Evolutionary conservation across 805 yeast species (phyloP), one percentile per base, ranked within the genome.

Genomic region (Zygosaccharomyces kombuchaensis): DNA sequence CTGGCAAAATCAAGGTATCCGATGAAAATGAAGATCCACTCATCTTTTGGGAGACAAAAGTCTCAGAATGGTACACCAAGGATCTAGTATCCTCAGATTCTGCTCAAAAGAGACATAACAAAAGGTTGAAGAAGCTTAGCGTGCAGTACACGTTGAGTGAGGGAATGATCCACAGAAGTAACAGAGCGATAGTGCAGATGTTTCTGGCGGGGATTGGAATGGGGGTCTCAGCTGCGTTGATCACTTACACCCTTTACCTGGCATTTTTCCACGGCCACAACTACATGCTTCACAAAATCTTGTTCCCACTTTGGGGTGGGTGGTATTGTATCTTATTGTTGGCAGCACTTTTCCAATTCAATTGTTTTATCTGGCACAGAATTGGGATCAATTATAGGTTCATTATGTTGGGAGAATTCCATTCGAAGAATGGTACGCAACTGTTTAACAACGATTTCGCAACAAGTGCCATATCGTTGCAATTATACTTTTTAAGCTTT

Each of bases 221-320:
- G 9, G 99, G 98, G 0, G 56, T 82, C 3, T 76, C 87, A 0
- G 37, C 84, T 2, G 91, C 96, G 1, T 67, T 93, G 13, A 68
- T 86, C n/a, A 60, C 73, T 0, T 74, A 81, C 45, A 83, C 85
- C 0, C 46, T 87, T 1, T 75, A 73, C 44, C 52, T 66, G 3
- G 89, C 82, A 0, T 65, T 82, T 9, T 46, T 49, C 32, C 16
- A 23, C 36, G 26, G 43, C 0, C 85, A 82, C 0, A 34, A 46
- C 32, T 49, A 44, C 9, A 12, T 37, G 35, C 21, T 46, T 34
- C 55, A 51, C 47, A 68, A 64, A 36, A 82, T 68, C 47, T 58
- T 91, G 45, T 64, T 91, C 34, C 98, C 95, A 57, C 73, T 93
- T 2, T 93, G 96, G 96, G 97, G 84, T 7, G 98, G 98, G 1